Evolutionary conservation across 371 early-diverging fungal species (phyloP).

Genomic region (Haplosporangium sp.): DNA sequence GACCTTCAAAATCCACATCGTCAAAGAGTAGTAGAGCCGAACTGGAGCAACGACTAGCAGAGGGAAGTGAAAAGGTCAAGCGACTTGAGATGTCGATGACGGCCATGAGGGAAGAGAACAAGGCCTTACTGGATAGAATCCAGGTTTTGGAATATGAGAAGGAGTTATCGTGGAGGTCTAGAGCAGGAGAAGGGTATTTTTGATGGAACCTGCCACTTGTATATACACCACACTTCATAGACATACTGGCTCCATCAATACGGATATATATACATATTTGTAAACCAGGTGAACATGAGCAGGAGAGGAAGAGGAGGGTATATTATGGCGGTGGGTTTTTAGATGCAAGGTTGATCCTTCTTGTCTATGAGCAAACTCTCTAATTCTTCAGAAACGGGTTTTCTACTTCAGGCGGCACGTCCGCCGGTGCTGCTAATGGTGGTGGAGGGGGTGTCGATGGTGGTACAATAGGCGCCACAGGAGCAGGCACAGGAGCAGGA

Average conservation of each 20-base stretch:
- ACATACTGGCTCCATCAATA: no score
- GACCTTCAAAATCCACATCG: constrained; percentile 20
- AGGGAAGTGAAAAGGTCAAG: constrained; percentile 30
- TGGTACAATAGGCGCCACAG: constrained; percentile 3
- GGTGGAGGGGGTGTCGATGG: constrained; percentile 6
- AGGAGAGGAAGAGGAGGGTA: not conserved
- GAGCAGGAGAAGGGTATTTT: not conserved
- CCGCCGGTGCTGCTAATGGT: constrained; percentile 1
- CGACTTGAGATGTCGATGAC: constrained; percentile 48
- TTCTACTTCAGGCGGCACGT: not conserved
- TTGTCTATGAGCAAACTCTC: not conserved
- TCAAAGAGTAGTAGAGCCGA: constrained; percentile 21
- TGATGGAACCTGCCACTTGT: no score
- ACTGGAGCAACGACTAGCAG: constrained; percentile 25
- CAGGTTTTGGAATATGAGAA: constrained; percentile 47
- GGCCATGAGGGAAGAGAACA: constrained; percentile 42
- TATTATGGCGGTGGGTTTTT: not conserved
- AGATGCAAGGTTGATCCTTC: not conserved
- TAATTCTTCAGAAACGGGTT: not conserved
- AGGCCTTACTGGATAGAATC: constrained; percentile 48
- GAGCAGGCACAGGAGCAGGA: constrained; percentile 6
- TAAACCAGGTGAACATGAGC: no score
- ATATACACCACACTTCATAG: no score
- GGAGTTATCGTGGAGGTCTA: not conserved
- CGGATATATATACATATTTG: no score